These are phyloP conservation scores for Heterobasidion occidentale DNA, from an alignment of 1,284 basidiomycete species.

Conservation along the genomic window DNA sequence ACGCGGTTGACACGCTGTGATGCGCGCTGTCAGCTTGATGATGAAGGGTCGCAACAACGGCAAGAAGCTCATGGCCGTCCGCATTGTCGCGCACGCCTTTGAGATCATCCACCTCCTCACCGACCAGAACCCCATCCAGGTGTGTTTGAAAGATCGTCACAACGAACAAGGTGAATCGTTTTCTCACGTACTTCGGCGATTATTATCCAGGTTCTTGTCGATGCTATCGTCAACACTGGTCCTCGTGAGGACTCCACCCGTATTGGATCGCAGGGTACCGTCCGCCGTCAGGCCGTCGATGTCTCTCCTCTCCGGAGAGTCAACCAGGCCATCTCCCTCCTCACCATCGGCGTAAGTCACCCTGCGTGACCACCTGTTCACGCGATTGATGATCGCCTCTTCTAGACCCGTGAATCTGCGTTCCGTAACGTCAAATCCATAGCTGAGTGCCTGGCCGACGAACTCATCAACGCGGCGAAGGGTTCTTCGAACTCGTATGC, in stretches of 20 bases:
- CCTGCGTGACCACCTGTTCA: slow-evolving; percentile 5
- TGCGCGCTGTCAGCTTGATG: slow-evolving; percentile 59
- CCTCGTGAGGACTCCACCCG: slow-evolving; percentile 99
- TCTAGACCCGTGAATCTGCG: slow-evolving; percentile 93
- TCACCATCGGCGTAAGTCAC: slow-evolving; percentile 85
- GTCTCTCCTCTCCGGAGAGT: slow-evolving; percentile 97
- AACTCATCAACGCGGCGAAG: slow-evolving; percentile 99
- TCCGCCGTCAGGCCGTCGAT: slow-evolving; percentile 99
- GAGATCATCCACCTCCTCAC: slow-evolving; percentile 99
- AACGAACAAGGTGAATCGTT: not conserved
- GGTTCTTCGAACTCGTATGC: slow-evolving; percentile 99
- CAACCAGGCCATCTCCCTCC: slow-evolving; percentile 94
- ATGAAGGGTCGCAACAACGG: slow-evolving; percentile 99
- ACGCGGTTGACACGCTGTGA: not conserved
- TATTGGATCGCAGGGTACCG: slow-evolving; percentile 99
- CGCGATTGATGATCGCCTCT: not conserved
- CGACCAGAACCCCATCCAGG: slow-evolving; percentile 99
- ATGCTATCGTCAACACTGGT: slow-evolving; percentile 99
- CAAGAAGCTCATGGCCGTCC: slow-evolving; percentile 98
- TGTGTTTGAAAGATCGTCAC: slow-evolving; percentile 20
- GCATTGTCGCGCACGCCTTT: slow-evolving; percentile 99
- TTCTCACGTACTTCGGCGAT: not conserved
- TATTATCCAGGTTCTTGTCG: slow-evolving; percentile 69
- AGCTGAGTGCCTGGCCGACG: slow-evolving; percentile 97
- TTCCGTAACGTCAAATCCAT: slow-evolving; percentile 99